phyloP scores from a whole-genome alignment of 2,329 filamentous ascomycete species.

The Plenodomus tracheiphilus region DNA sequence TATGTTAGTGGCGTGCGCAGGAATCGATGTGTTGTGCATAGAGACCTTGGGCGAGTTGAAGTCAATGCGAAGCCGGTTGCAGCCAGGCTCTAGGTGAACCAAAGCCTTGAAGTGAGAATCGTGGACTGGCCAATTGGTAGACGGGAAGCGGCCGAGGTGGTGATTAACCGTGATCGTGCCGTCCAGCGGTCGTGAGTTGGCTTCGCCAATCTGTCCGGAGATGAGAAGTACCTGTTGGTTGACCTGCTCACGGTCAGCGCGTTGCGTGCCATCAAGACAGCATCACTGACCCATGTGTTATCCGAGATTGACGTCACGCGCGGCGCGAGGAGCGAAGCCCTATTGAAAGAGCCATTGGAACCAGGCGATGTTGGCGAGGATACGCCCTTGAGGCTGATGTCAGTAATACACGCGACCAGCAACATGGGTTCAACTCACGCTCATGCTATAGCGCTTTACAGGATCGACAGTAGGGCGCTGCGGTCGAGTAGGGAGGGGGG shows the following conservation, averaged over 20 bases:
- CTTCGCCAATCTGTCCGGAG: constrained; percentile 78
- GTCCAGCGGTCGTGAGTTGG: constrained; percentile 68
- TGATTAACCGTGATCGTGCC: constrained; percentile 79
- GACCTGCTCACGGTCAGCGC: constrained; percentile 59
- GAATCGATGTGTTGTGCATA: constrained; percentile 66
- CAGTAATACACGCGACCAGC: neutral
- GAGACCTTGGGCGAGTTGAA: constrained; percentile 82
- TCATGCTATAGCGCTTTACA: constrained; percentile 61
- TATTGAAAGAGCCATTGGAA: constrained; percentile 52
- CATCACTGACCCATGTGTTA: constrained; percentile 74
- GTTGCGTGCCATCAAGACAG: constrained; percentile 1
- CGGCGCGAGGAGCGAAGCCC: constrained; percentile 79
- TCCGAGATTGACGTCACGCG: constrained; percentile 78
- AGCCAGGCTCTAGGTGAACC: constrained; percentile 86
- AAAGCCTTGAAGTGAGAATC: constrained; percentile 91
- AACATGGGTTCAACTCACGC: constrained; percentile 25
- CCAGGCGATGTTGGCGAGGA: constrained; percentile 57
- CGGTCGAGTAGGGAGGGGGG: constrained; percentile 51
- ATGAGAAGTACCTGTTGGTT: constrained; percentile 88
- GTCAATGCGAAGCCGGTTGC: constrained; percentile 85
- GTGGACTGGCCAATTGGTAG: constrained; percentile 82
- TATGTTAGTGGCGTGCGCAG: constrained; percentile 76
- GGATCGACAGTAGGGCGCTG: constrained; percentile 42
- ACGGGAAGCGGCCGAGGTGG: constrained; percentile 82
- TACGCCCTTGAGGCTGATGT: constrained; percentile 49